phyloP scores from a whole-genome alignment of 1,284 basidiomycete species.

The Ceratobasidium sp. region DNA sequence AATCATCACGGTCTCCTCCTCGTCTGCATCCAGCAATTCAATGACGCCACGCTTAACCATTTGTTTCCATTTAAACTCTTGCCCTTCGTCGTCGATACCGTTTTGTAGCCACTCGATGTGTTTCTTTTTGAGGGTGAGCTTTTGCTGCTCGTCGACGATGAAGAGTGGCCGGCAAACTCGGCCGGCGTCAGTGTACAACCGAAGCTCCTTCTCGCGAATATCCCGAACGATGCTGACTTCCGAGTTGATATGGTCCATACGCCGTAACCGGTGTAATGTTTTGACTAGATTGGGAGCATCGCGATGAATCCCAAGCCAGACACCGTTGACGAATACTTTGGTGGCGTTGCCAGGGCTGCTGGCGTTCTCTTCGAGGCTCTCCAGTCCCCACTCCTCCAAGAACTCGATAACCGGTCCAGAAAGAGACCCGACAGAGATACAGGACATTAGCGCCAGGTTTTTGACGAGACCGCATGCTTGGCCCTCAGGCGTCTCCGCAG shows the following conservation, averaged over 20 bases:
- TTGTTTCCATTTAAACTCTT: conserved; percentile 80
- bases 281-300: conserved; percentile 91
- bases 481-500: conserved; percentile 98
- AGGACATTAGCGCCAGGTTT: conserved; percentile 96
- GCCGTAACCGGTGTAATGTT: conserved; percentile 89
- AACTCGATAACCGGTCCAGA: conserved; percentile 98
- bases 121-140: conserved; percentile 78
- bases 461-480: conserved; percentile 99
- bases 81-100: conserved; percentile 57
- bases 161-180: conserved; percentile 96
- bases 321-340: conserved; percentile 99
- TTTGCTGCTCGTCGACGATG: conserved; percentile 90
- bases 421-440: conserved; percentile 96
- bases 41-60: conserved; percentile 88
- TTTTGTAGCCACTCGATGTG: conserved; percentile 77
- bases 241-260: conserved; percentile 94
- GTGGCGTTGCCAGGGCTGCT: conserved; percentile 83
- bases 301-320: conserved; percentile 99
- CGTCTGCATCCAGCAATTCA: conserved; percentile 96
- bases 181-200: conserved; percentile 95
- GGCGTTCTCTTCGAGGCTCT: conserved; percentile 89
- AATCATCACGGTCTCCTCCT: conserved; percentile 99
- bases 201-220: conserved; percentile 93
- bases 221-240: conserved; percentile 98
- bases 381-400: conserved; percentile 97